Conservation (phyloP, 202 grass and related monocot genomes). For the Setaria italica region DNA sequence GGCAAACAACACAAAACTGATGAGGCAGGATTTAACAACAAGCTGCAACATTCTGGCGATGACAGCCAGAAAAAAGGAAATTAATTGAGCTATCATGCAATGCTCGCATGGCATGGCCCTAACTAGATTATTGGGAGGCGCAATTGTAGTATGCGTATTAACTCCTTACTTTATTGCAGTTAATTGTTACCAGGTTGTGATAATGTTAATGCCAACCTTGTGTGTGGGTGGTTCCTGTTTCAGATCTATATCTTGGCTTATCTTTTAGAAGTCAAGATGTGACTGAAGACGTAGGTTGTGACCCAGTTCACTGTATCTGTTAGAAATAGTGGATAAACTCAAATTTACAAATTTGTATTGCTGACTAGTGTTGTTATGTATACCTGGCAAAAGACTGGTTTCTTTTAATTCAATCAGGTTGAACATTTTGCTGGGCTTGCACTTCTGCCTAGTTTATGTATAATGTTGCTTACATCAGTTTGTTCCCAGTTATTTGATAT, state of each 20-base stretch:
- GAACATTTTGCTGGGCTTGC: constrained; percentile 31
- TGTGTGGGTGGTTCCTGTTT: constrained; percentile 66
- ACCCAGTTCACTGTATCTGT: constrained; percentile 70
- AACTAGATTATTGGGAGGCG: constrained; percentile 67
- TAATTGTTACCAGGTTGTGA: constrained; percentile 62
- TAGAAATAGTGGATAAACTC: constrained; percentile 62
- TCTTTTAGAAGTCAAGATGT: constrained; percentile 84
- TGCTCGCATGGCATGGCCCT: constrained; percentile 55
- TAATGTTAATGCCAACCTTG: constrained; percentile 62
- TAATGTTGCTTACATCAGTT: constrained; percentile 20
- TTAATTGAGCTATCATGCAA: constrained; percentile 61
- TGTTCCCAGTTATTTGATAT: constrained; percentile 30
- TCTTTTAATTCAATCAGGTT: constrained; percentile 47
- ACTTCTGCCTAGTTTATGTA: constrained; percentile 30
- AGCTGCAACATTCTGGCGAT: constrained; percentile 59
- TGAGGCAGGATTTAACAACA: constrained; percentile 63
- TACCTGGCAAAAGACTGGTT: constrained; percentile 50
- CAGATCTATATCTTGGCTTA: constrained; percentile 82
- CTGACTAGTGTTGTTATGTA: constrained; percentile 58
- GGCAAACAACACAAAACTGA: constrained; percentile 64
- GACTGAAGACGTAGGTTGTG: constrained; percentile 59
- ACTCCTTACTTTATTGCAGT: constrained; percentile 63
- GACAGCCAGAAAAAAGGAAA: constrained; percentile 67
- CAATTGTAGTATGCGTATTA: constrained; percentile 70
- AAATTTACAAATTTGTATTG: constrained; percentile 54